Conservation (phyloP, 2,329 filamentous ascomycete species). For the Trematosphaeria pertusa region DNA sequence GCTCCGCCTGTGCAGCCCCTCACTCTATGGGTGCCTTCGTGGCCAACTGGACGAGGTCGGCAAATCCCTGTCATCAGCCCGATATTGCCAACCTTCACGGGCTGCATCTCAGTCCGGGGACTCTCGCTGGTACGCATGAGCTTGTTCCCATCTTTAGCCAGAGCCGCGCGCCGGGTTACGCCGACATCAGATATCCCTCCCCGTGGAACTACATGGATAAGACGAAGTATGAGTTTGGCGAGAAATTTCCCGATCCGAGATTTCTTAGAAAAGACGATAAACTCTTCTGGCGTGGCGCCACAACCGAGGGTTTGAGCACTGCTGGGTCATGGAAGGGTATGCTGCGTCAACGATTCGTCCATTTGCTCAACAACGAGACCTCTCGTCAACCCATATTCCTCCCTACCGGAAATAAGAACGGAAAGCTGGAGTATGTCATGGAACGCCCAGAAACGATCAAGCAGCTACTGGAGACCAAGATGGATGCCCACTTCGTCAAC, state of each 20-base stretch:
- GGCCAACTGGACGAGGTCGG: constrained; percentile 68
- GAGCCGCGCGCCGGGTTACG: constrained; percentile 74
- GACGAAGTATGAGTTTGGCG: constrained; percentile 58
- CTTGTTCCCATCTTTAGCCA: constrained; percentile 79
- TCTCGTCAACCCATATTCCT: constrained; percentile 41
- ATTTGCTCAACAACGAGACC: constrained; percentile 57
- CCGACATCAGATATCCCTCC: constrained; percentile 77
- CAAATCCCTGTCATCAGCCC: constrained; percentile 77
- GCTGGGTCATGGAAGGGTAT: constrained; percentile 69
- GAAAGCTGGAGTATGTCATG: constrained; percentile 63
- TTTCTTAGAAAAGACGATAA: constrained; percentile 69
- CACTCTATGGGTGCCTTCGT: constrained; percentile 74
- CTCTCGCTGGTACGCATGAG: constrained; percentile 66
- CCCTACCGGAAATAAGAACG: constrained; percentile 57
- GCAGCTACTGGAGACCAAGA: constrained; percentile 55
- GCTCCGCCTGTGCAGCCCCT: constrained; percentile 66
- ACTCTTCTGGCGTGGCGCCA: constrained; percentile 78
- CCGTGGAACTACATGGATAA: constrained; percentile 69
- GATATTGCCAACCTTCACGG: constrained; percentile 77
- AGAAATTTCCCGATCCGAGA: constrained; percentile 58
- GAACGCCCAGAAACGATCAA: constrained; percentile 63
- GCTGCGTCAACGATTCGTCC: constrained; percentile 75
- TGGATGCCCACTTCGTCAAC: constrained; percentile 66
- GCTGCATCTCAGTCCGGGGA: constrained; percentile 71
- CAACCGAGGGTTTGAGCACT: constrained; percentile 59